Percentiles rank a stretch among this genome's conserved stretches.
phyloP scores from a whole-genome alignment of 2,329 filamentous ascomycete species.

The Aspergillus hiratsukae region DNA sequence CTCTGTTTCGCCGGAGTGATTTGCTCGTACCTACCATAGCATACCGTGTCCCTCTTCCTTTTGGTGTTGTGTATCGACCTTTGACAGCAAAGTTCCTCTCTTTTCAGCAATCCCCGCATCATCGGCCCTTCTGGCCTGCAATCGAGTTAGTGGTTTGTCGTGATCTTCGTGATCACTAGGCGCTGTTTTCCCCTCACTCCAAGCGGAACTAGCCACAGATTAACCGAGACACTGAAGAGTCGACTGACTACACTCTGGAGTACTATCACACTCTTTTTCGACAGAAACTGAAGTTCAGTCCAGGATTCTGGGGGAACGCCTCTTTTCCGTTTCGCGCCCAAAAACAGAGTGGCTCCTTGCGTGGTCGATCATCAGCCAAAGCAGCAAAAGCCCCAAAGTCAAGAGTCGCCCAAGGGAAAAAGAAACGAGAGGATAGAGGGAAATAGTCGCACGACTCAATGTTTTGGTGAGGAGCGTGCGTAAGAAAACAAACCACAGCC shows the following conservation, averaged over 20 bases:
- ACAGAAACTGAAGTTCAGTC: not conserved
- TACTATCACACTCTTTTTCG: not conserved
- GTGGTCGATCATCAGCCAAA: constrained; percentile 20
- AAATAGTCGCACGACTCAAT: constrained; percentile 1
- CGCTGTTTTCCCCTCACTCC: not conserved
- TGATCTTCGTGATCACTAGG: constrained; percentile 6
- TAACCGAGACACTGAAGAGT: not conserved
- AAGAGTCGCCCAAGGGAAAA: not conserved
- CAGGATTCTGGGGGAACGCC: not conserved
- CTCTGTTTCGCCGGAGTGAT: not conserved
- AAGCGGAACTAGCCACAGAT: not conserved
- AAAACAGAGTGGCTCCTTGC: constrained; percentile 14
- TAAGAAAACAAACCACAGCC: constrained; percentile 4
- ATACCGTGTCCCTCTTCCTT: not conserved
- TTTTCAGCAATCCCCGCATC: constrained; percentile 3
- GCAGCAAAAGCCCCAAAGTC: constrained; percentile 9
- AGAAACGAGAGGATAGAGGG: not conserved
- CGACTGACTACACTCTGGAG: not conserved
- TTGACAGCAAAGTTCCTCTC: not conserved
- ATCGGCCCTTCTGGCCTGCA: constrained; percentile 17
- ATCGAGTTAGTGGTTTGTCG: constrained; percentile 1
- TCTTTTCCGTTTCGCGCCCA: not conserved
- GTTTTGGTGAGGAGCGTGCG: constrained; percentile 12
- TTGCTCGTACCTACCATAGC: not conserved
- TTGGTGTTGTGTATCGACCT: not conserved